A percentile compares a stretch with the other conserved stretches of the same genome.
Evolutionary conservation across 2,329 filamentous ascomycete species (phyloP).

Genomic region (Hortaea werneckii): DNA sequence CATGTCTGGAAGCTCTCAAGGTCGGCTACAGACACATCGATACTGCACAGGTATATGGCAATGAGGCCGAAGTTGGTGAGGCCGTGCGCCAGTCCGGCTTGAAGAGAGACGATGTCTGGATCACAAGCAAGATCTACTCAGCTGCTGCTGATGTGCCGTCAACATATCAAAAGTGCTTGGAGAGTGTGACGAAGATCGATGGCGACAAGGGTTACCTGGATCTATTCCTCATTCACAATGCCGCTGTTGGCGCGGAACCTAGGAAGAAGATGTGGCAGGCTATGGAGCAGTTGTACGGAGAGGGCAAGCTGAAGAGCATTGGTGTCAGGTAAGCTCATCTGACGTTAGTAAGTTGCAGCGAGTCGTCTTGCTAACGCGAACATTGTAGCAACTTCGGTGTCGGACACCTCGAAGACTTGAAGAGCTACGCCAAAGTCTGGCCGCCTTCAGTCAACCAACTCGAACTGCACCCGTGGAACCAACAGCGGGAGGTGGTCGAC

Average conservation of each 20-base stretch:
- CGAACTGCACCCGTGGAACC: conserved; percentile 65
- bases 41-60: conserved; percentile 60
- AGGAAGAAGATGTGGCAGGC: conserved; percentile 56
- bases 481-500: conserved; percentile 49
- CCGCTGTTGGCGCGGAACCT: conserved; percentile 44
- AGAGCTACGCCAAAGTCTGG: conserved; percentile 49
- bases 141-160: conserved; percentile 44
- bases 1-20: conserved; percentile 48
- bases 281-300: conserved; percentile 50
- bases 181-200: conserved; percentile 54
- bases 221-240: conserved; percentile 59
- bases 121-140: conserved; percentile 60
- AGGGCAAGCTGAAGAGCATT: conserved; percentile 54
- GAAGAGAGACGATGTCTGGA: conserved; percentile 50
- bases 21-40: conserved; percentile 55
- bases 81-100: conserved; percentile 50
- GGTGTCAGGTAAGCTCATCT: conserved; percentile 40
- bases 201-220: conserved; percentile 55
- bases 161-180: conserved; percentile 49
- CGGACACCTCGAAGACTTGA: conserved; percentile 59
- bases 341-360: not conserved
- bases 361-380: conserved; percentile 30
- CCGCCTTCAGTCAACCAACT: conserved; percentile 67
- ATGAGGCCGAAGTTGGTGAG: conserved; percentile 56
- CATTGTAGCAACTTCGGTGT: conserved; percentile 49